These are phyloP conservation scores for Artemisia annua DNA, from an alignment of 129 eudicot species.

Conservation along the genomic window DNA sequence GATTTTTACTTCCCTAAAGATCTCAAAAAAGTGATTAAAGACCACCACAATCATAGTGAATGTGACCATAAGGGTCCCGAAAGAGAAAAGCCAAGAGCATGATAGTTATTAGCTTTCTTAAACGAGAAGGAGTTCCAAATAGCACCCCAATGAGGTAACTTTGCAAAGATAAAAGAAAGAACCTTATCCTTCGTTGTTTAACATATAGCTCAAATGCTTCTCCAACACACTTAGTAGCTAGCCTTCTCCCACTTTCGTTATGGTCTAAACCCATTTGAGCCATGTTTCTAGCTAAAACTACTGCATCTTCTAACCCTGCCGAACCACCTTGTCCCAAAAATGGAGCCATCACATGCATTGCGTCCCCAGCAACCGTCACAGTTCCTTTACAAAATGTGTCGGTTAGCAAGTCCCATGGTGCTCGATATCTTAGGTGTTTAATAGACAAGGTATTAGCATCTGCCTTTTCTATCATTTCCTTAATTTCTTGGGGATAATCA, in stretches of 20 bases:
- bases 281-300: conserved; percentile 46
- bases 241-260: neutral
- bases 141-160: conserved; percentile 38
- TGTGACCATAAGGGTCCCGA: conserved; percentile 26
- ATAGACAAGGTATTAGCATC: conserved; percentile 32
- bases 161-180: conserved; percentile 38
- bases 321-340: conserved; percentile 80
- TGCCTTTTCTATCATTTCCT: conserved; percentile 35
- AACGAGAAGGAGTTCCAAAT: conserved; percentile 18
- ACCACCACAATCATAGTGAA: conserved; percentile 43
- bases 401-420: conserved; percentile 70
- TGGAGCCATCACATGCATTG: conserved; percentile 75
- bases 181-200: conserved; percentile 37
- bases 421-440: conserved; percentile 46
- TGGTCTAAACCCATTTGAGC: conserved; percentile 2
- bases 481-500: conserved; percentile 39
- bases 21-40: conserved; percentile 23
- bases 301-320: conserved; percentile 63
- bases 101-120: conserved; percentile 21
- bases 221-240: neutral
- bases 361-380: conserved; percentile 66
- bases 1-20: no score
- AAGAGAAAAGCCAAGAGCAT: conserved; percentile 29
- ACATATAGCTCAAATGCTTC: conserved; percentile 37
- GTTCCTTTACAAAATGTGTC: conserved; percentile 46